Base-by-base conservation (phyloP, 805 yeast genomes). In the Metschnikowia kunwiensis region DNA sequence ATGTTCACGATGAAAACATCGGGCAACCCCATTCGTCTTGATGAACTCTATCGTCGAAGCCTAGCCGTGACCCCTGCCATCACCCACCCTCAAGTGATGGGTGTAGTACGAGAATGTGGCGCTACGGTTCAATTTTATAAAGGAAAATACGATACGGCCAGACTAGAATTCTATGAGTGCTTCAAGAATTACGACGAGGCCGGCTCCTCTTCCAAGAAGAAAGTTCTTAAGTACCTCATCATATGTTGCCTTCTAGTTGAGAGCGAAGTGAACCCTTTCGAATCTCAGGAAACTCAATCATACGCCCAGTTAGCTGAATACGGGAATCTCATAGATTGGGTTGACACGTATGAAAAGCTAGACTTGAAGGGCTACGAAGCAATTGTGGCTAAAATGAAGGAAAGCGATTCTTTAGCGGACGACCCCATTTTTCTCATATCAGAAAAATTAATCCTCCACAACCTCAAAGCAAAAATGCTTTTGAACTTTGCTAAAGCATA, bases 91-190 rank as follows among this genome's bases (percentile, higher is more conserved):
- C 66, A 73, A 31, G 78, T 82, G 18, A 65, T 79, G 57, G 95
- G 91, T 1, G 74, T 81, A n/a, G 73, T 86, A 17, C 72, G 77
- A 43, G 91, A 85, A 54, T 80, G 86, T 46, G 86, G 87, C 0
- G 95, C 88, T 2, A 72, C 77, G 35, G 69, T 85, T 44, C 72
- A 75, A 32, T 78, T 84, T 70, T 66, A 74, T 42, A 72, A 75
- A 32, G 73, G 72, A 10, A 75, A 78, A 43, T 85, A 73, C 65
- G 77, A 72, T 22, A 57, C 57, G 32, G 87, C 86, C 0, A 64
- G 79, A 7, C 70, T 80, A 24, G 91, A 88, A 11, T 80, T 80
- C 43, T 71, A 72, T 27, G 70, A 61, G 30, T 72, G 66, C 31
- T 68, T 68, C 44, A 68, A 68, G 42, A 61, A 54, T 38, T 68